Evolutionary conservation across 257 asterid species (phyloP), one percentile per base, ranked within the genome.

Genomic region (Penstemon davidsonii): DNA sequence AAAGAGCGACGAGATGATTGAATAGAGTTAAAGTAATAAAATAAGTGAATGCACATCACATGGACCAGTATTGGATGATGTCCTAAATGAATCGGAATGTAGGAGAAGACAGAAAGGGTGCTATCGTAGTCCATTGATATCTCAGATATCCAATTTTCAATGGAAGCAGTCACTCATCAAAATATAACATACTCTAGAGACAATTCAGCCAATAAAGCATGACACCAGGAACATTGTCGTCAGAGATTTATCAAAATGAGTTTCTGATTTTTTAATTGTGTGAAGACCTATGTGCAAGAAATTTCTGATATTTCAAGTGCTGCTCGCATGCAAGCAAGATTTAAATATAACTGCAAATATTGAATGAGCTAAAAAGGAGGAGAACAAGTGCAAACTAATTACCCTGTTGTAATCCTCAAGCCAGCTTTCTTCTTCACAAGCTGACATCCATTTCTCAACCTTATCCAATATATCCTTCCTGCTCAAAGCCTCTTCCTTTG

Each of bases 401-500:
- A 94, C 99, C 93, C 96, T 83, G 61, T 80, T 94, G 81, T 94
- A 91, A 78, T 94, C 99, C 73, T 94, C 99, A 64, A 91, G 96
- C 97, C 97, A 91, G 72, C 92, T 88, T 87, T 91, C 97, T 79
- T 91, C 97, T 79, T 94, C 97, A 79, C 99, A 94, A 71, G 97
- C 86, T 18, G 96, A 84, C 97, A 91, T 88, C 97, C 96, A 91
- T 68, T 88, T 91, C 78, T 91, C 99, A 78, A 94, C 99, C 83
- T 94, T 94, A 65, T 91, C 99, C 87, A 94, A 75, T 83, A 94
- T 94, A 19, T 91, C 99, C 76, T 80, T 94, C 85, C 99, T 82
- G 77, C 96, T 94, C 33, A 73, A 43, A 56, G 97, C 90, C 86
- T 91, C 97, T 76, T 91, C 98, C 81, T 86, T 94, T 50, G 97